Conservation (phyloP, 2,329 filamentous ascomycete genomes). For the Coniella lustricola region DNA sequence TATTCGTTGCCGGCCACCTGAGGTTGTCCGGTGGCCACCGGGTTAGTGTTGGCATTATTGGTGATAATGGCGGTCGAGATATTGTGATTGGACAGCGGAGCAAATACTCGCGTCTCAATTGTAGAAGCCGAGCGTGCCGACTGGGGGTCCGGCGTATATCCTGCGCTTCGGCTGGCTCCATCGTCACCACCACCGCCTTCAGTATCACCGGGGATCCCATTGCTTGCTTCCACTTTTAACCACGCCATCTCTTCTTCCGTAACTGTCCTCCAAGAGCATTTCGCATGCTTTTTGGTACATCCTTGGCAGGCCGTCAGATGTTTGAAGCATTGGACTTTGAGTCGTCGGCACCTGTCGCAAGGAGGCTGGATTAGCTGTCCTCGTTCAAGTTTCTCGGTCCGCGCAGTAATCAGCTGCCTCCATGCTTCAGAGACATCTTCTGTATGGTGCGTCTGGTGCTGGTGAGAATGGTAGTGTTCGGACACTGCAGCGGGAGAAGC, state of each 20-base stretch:
- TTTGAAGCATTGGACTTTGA: slow-evolving; percentile 77
- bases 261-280: slow-evolving; percentile 80
- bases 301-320: slow-evolving; percentile 80
- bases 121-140: neutral
- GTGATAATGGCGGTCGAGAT: neutral
- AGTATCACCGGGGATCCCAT: too few species aligned
- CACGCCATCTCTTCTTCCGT: slow-evolving; percentile 57
- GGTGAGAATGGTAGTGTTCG: slow-evolving; percentile 19
- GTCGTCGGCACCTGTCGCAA: slow-evolving; percentile 73
- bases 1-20: neutral
- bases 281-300: slow-evolving; percentile 85
- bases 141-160: slow-evolving; percentile 14
- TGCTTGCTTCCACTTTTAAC: slow-evolving; percentile 25
- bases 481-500: slow-evolving; percentile 23
- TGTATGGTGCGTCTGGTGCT: slow-evolving; percentile 22
- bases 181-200: slow-evolving; percentile 23
- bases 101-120: slow-evolving; percentile 6
- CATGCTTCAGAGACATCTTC: slow-evolving; percentile 26
- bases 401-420: slow-evolving; percentile 57
- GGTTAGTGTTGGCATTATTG: too few species aligned
- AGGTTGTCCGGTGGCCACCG: too few species aligned
- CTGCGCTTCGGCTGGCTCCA: slow-evolving; percentile 17
- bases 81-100: neutral
- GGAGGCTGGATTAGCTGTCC: slow-evolving; percentile 73
- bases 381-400: slow-evolving; percentile 67